Conservation (phyloP, 2,329 filamentous ascomycete genomes). For the Monosporascus sp. region DNA sequence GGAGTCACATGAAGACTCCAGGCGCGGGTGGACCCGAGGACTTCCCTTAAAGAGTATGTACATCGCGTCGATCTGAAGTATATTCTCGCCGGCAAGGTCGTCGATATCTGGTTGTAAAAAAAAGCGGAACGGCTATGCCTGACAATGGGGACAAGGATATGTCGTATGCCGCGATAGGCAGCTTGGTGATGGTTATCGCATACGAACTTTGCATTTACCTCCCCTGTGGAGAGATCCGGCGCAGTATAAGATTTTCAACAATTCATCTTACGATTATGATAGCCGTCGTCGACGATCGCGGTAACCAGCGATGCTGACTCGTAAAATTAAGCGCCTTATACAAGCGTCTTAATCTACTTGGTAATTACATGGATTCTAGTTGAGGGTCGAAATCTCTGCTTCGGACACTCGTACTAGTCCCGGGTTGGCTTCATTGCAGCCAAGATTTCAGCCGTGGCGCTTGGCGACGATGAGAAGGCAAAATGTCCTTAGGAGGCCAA, state of each 20-base stretch:
- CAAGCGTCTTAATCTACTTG: background rate
- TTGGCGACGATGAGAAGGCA: background rate
- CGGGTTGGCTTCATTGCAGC: background rate
- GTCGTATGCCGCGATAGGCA: background rate
- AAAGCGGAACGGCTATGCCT: background rate
- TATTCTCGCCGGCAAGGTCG: background rate
- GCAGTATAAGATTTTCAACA: background rate
- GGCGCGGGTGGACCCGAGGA: constrained; percentile 3
- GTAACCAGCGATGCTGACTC: background rate
- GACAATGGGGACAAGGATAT: background rate
- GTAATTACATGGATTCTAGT: background rate
- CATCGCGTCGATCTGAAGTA: background rate
- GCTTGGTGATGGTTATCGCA: background rate
- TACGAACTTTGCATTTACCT: background rate
- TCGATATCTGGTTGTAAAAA: background rate
- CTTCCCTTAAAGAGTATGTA: background rate
- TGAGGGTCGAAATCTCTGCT: background rate
- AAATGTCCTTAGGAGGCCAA: background rate
- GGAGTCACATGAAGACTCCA: constrained; percentile 28
- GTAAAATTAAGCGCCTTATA: background rate
- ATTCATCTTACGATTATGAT: background rate
- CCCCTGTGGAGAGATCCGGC: background rate
- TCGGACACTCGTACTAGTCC: background rate
- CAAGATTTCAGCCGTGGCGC: background rate
- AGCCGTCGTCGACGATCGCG: background rate